phyloP scores from a whole-genome alignment of 805 yeast genomes.

The Wickerhamomyces chaumierensis region DNA sequence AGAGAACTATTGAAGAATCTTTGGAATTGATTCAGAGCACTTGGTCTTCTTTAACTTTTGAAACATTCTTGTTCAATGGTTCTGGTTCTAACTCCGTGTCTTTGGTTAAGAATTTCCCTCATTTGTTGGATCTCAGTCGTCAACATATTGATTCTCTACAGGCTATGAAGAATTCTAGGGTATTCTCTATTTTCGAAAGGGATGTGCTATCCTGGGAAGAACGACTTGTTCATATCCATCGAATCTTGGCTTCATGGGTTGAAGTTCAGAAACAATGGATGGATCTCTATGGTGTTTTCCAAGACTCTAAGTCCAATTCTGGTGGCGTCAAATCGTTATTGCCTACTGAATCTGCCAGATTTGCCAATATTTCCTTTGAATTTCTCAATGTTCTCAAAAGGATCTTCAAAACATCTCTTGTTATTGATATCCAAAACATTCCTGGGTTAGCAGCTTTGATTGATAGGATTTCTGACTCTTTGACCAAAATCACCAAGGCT shows the following conservation, averaged over 20 bases:
- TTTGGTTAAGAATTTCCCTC: conserved; percentile 61
- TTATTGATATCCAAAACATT: conserved; percentile 42
- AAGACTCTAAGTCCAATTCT: conserved; percentile 28
- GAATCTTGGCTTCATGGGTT: conserved; percentile 58
- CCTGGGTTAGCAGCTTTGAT: conserved; percentile 37
- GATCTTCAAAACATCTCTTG: conserved; percentile 35
- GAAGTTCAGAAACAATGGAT: conserved; percentile 87
- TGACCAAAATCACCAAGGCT: conserved; percentile 49
- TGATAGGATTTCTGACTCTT: conserved; percentile 40
- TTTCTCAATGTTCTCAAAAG: conserved; percentile 39
- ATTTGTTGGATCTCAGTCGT: conserved; percentile 41
- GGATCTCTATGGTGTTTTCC: conserved; percentile 68
- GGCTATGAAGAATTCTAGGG: conserved; percentile 64
- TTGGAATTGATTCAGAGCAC: conserved; percentile 34
- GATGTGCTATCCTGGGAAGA: conserved; percentile 44
- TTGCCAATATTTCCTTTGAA: conserved; percentile 51
- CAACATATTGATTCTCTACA: conserved; percentile 51
- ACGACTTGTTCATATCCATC: conserved; percentile 37
- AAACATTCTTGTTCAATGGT: conserved; percentile 38
- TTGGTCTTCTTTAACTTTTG: conserved; percentile 48
- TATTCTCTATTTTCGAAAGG: conserved; percentile 47
- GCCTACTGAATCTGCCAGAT: conserved; percentile 61
- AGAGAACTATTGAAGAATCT: conserved; percentile 50
- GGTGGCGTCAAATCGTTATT: conserved; percentile 47
- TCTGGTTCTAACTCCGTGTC: conserved; percentile 25